Evolutionary conservation across 306 rosid genomes (phyloP), one percentile per base, ranked within the genome.

Genomic region (Trifolium repens): DNA sequence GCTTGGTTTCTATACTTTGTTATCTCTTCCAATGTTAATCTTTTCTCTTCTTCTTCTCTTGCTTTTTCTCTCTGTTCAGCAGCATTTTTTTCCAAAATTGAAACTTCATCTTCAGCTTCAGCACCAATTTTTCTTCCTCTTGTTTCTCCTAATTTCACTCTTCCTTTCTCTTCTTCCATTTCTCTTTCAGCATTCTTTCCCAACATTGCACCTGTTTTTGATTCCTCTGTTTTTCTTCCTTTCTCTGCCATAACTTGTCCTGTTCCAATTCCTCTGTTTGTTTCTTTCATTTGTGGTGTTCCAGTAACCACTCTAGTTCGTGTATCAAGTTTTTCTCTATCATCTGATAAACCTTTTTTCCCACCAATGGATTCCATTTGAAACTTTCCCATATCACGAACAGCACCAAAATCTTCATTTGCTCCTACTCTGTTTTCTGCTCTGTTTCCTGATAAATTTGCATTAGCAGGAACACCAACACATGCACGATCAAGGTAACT

Each of bases 21-120:
- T 34, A 87, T 77, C 63, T 85, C 86, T 68, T 85, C 87, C 42
- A 79, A 30, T 8, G 81, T 69, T 2, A 73, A 74, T 15, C 3
- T 77, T 9, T 27, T 42, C 30, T 40, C 24, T 24, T 24, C 66
- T n/a, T 55, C 65, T 10, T 61, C 75, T 54, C 22, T 19, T 59
- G 32, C 42, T 43, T 44, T 39, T 13, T n/a, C 34, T n/a, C 17
- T 43, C 2, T 14, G 19, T 39, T 47, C 59, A 14, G 4, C 46
- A 69, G 4, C 46, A 69, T 3, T 15, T 69, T 17, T 50, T 39
- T 1, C 58, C 7, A 65, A 52, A 5, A 2, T 57, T 37, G 60
- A 1, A 43, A 54, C 72, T 40, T 50, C 54, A 8, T 43, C 53
- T 66, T 10, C 52, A 46, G 63, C 55, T 19, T 10, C 52, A 46